A percentile compares a stretch with the other conserved stretches of the same genome.
Conservation (phyloP, 192 early-diverging fungal species). For the Geranomyces variabilis region DNA sequence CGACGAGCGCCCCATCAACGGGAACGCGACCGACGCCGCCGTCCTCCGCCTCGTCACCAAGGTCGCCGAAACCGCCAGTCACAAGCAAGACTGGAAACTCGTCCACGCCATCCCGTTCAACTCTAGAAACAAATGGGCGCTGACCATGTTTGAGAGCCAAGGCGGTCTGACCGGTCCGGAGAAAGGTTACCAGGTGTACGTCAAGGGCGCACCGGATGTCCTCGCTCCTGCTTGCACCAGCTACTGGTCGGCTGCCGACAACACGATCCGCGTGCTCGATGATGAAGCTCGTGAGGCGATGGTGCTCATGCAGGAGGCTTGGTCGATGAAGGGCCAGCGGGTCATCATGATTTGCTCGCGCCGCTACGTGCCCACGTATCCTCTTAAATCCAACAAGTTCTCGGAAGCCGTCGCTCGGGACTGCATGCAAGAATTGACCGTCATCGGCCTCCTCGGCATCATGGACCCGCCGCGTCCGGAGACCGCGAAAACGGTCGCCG, state of each 20-base stretch:
- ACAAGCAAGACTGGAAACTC: slow-evolving; percentile 44
- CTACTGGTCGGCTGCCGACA: slow-evolving; percentile 61
- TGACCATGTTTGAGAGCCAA: slow-evolving; percentile 76
- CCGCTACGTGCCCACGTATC: not conserved
- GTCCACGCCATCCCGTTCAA: slow-evolving; percentile 83
- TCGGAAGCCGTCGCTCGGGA: slow-evolving; percentile 1
- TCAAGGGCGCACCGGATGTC: slow-evolving; percentile 83
- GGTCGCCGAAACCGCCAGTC: slow-evolving; percentile 31
- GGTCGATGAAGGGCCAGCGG: slow-evolving; percentile 78
- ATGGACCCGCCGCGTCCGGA: slow-evolving; percentile 84
- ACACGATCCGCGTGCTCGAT: slow-evolving; percentile 37
- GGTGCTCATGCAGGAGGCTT: slow-evolving; percentile 54
- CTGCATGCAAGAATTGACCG: slow-evolving; percentile 51
- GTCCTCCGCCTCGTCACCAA: slow-evolving; percentile 23
- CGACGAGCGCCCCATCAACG: slow-evolving; percentile 58
- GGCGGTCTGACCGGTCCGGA: slow-evolving; percentile 35
- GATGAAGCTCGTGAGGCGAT: slow-evolving; percentile 59
- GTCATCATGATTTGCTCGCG: slow-evolving; percentile 79
- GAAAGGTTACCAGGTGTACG: slow-evolving; percentile 38
- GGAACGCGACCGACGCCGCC: slow-evolving; percentile 48
- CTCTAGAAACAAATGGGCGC: slow-evolving; percentile 86
- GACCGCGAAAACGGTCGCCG: slow-evolving; percentile 62
- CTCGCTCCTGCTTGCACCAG: slow-evolving; percentile 66
- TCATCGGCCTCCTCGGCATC: slow-evolving; percentile 78
- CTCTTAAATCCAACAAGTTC: not conserved